Evolutionary conservation across 352 stramenopile species (phyloP).

Genomic region (Phytopythium chamaehyphon): DNA sequence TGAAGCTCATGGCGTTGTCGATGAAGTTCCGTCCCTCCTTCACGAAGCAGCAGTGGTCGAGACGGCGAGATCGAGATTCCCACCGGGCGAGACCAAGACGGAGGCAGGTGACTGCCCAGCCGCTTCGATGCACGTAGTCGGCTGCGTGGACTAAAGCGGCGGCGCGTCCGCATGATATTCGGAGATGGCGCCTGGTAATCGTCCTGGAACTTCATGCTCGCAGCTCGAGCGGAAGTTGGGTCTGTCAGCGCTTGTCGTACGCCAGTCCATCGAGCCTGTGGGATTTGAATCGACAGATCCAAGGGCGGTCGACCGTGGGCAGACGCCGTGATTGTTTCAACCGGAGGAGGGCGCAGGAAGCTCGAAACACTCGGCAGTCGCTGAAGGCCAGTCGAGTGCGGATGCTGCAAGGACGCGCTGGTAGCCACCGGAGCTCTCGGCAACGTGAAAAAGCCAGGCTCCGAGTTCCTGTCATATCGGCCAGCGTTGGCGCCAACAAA

Average conservation of each 20-base stretch:
- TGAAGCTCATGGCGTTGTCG: not conserved
- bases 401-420: too few species aligned
- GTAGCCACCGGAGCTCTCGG: too few species aligned
- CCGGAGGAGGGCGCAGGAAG: not conserved
- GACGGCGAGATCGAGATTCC: not conserved
- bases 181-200: not conserved
- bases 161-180: not conserved
- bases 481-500: not conserved
- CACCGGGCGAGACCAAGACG: not conserved
- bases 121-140: slow-evolving; percentile 3
- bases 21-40: not conserved
- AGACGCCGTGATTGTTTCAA: not conserved
- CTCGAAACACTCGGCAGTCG: not conserved
- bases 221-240: too few species aligned
- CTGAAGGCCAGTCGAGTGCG: not conserved
- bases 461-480: not conserved
- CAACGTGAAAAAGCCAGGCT: not conserved
- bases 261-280: too few species aligned
- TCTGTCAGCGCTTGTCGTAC: too few species aligned
- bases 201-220: too few species aligned
- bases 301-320: not conserved
- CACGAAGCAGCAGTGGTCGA: too few species aligned
- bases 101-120: not conserved
- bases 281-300: not conserved
- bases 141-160: slow-evolving; percentile 1